Evolutionary conservation across 306 rosid species (phyloP).

Genomic region (Styphnolobium japonicum): DNA sequence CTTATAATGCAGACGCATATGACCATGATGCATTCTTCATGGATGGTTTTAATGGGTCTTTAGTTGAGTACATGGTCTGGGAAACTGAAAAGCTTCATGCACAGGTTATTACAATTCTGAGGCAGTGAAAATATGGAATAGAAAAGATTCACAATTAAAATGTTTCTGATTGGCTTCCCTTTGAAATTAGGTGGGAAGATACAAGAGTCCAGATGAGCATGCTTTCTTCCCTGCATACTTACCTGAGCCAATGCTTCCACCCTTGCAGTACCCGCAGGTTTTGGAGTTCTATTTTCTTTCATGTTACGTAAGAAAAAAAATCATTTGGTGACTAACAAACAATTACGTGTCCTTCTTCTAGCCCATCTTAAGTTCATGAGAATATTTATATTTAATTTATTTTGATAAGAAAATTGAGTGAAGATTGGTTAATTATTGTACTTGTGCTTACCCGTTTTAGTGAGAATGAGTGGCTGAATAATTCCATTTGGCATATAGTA

Average conservation of each 20-base stretch:
- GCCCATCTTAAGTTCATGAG: neutral
- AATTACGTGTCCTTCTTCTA: neutral
- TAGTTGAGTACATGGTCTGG: constrained; percentile 61
- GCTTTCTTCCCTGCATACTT: constrained; percentile 51
- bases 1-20: constrained; percentile 51
- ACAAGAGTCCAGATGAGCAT: constrained; percentile 65
- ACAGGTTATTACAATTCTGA: constrained; percentile 41
- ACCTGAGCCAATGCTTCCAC: constrained; percentile 58
- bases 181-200: constrained; percentile 63
- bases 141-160: neutral
- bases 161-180: constrained; percentile 16
- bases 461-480: neutral
- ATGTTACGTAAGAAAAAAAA: neutral
- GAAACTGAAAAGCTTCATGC: constrained; percentile 72
- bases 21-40: constrained; percentile 44
- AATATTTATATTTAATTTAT: neutral
- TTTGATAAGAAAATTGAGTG: neutral
- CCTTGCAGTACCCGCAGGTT: constrained; percentile 68
- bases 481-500: neutral
- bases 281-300: neutral
- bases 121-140: neutral
- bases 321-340: neutral
- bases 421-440: neutral
- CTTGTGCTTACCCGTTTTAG: neutral
- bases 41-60: constrained; percentile 58